Conservation (phyloP, 129 eudicot genomes). For the Dittrichia graveolens region DNA sequence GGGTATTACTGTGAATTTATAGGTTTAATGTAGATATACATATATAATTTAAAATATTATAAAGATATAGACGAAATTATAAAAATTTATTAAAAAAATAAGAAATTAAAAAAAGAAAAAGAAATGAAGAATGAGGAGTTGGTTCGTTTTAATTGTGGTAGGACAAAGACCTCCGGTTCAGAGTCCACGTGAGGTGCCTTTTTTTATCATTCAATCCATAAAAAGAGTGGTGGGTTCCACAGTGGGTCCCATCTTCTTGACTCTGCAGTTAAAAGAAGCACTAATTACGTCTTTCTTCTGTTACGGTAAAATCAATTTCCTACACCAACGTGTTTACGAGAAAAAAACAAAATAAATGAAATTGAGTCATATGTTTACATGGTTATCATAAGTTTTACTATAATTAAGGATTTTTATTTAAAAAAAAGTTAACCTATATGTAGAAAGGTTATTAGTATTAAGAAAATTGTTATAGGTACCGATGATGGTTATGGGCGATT, state of each 20-base stretch:
- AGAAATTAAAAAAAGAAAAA: neutral
- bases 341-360: neutral
- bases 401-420: too few relatives aligned
- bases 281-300: conserved; percentile 29
- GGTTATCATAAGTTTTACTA: too few relatives aligned
- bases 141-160: conserved; percentile 55
- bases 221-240: conserved; percentile 62
- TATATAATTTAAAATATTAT: too few relatives aligned
- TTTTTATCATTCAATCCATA: conserved; percentile 93
- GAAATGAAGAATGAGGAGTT: conserved; percentile 27
- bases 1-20: too few relatives aligned
- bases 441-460: too few relatives aligned
- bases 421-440: too few relatives aligned
- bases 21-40: too few relatives aligned
- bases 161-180: conserved; percentile 87
- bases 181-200: conserved; percentile 99
- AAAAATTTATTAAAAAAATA: too few relatives aligned
- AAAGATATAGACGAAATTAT: too few relatives aligned
- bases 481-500: too few relatives aligned
- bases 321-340: conserved; percentile 26
- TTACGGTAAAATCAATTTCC: neutral
- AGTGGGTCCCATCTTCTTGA: conserved; percentile 29
- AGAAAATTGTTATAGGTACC: too few relatives aligned
- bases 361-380: neutral
- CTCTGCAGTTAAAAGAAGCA: conserved; percentile 25